Conservation (phyloP, 495 filamentous ascomycete species). For the Antarctomyces pellizariae region DNA sequence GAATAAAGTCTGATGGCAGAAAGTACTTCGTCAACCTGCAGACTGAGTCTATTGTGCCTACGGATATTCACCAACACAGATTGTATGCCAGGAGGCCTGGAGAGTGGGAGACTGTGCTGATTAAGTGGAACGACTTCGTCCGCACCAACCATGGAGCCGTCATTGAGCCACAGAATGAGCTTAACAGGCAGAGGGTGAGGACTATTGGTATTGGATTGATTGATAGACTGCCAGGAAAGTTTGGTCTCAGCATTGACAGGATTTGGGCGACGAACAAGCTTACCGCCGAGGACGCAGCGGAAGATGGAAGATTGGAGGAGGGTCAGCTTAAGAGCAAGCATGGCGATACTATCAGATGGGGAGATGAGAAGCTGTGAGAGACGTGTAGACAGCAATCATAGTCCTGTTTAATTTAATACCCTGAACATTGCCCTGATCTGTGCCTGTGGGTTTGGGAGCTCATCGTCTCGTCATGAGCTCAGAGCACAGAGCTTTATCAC, state of each 20-base stretch:
- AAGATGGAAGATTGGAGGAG: constrained; percentile 11
- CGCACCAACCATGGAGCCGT: constrained; percentile 79
- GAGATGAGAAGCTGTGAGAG: constrained; percentile 9
- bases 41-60: constrained; percentile 75
- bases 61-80: constrained; percentile 88
- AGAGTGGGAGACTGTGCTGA: constrained; percentile 79
- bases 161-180: constrained; percentile 73
- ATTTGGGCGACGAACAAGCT: constrained; percentile 60
- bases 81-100: constrained; percentile 60
- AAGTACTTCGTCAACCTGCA: constrained; percentile 91
- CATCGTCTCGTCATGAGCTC: no score
- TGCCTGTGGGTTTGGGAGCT: no score
- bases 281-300: constrained; percentile 17
- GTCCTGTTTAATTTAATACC: no score
- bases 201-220: constrained; percentile 75
- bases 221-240: constrained; percentile 69
- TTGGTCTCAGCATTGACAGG: constrained; percentile 56
- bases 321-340: constrained; percentile 21
- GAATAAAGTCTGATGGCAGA: constrained; percentile 77
- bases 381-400: no score
- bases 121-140: constrained; percentile 81
- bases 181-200: constrained; percentile 60
- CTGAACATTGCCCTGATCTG: no score
- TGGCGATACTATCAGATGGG: constrained; percentile 22
- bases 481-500: no score